Evolutionary conservation across 345 rosid species (phyloP).

Genomic region (Eutrema heterophyllum): DNA sequence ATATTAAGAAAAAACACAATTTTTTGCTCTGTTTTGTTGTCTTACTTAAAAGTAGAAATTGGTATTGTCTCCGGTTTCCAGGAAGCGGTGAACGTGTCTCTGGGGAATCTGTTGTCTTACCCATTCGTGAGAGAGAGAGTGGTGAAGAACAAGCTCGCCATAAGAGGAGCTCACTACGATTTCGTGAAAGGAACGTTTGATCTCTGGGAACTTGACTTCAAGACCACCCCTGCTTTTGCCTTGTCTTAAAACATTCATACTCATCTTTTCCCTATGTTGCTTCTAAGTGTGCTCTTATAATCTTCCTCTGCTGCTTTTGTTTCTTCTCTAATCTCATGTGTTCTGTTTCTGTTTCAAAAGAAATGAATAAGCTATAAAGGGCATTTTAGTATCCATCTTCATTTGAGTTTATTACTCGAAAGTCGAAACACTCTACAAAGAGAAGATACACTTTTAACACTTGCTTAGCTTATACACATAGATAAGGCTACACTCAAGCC

Average conservation of each 20-base stretch:
- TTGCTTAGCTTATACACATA: conserved; percentile 10
- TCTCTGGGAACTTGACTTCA: conserved; percentile 72
- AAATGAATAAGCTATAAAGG: conserved; percentile 20
- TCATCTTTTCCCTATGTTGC: background rate
- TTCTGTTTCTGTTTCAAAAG: background rate
- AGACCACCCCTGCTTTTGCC: conserved; percentile 35
- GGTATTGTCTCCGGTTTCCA: conserved; percentile 17
- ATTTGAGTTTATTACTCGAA: conserved; percentile 5
- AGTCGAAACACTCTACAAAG: background rate
- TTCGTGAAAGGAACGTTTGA: conserved; percentile 64
- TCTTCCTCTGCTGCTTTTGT: background rate
- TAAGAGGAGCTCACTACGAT: conserved; percentile 78
- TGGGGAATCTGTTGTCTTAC: conserved; percentile 68
- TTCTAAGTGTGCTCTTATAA: background rate
- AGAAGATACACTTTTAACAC: background rate
- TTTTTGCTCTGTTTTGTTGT: background rate
- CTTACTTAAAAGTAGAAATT: background rate
- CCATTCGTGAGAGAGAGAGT: conserved; percentile 71
- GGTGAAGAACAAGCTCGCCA: conserved; percentile 40
- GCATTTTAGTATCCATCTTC: conserved; percentile 7
- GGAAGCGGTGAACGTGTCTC: conserved; percentile 81
- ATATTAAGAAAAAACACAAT: background rate
- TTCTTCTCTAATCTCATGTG: background rate
- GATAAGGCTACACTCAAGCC: background rate
- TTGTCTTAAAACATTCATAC: conserved; percentile 13